Evolutionary conservation across 2,329 filamentous ascomycete genomes (phyloP).

Genomic region (Chrysoporthe cubensis): DNA sequence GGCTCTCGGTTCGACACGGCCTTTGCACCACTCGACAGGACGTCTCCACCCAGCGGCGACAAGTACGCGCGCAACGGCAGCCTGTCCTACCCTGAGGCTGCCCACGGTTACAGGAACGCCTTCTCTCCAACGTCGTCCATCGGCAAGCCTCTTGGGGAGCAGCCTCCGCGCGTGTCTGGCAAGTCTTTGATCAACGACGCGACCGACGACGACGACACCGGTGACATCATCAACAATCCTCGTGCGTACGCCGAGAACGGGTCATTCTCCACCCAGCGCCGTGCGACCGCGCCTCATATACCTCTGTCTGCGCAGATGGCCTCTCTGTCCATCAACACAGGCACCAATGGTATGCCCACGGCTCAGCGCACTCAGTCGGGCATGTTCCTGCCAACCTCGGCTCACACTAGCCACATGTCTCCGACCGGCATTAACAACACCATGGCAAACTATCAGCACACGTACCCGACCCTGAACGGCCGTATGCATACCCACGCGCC

Average conservation of each 20-base stretch:
- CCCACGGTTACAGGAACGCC: slow-evolving; percentile 60
- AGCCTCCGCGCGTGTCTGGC: slow-evolving; percentile 59
- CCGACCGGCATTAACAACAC: slow-evolving; percentile 55
- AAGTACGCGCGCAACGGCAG: slow-evolving; percentile 55
- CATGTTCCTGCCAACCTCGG: slow-evolving; percentile 43
- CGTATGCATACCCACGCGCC: slow-evolving; percentile 15
- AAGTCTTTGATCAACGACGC: slow-evolving; percentile 75
- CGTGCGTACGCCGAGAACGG: slow-evolving; percentile 76
- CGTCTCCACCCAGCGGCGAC: slow-evolving; percentile 60
- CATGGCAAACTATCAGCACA: slow-evolving; percentile 10
- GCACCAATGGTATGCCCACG: slow-evolving; percentile 57
- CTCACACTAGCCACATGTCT: slow-evolving; percentile 56
- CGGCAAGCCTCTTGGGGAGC: slow-evolving; percentile 68
- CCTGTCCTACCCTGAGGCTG: slow-evolving; percentile 63
- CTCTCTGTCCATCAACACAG: slow-evolving; percentile 72
- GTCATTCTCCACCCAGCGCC: slow-evolving; percentile 52
- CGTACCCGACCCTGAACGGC: slow-evolving; percentile 6
- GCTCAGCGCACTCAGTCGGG: slow-evolving; percentile 47
- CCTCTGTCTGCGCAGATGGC: slow-evolving; percentile 68
- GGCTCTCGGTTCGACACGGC: slow-evolving; percentile 63
- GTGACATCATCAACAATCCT: slow-evolving; percentile 71
- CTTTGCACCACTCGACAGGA: slow-evolving; percentile 65
- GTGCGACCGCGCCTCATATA: slow-evolving; percentile 73
- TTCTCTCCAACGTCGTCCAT: slow-evolving; percentile 78
- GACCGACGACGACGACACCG: slow-evolving; percentile 69